Conservation (phyloP, 345 rosid genomes). For the Eucalyptus sp. region DNA sequence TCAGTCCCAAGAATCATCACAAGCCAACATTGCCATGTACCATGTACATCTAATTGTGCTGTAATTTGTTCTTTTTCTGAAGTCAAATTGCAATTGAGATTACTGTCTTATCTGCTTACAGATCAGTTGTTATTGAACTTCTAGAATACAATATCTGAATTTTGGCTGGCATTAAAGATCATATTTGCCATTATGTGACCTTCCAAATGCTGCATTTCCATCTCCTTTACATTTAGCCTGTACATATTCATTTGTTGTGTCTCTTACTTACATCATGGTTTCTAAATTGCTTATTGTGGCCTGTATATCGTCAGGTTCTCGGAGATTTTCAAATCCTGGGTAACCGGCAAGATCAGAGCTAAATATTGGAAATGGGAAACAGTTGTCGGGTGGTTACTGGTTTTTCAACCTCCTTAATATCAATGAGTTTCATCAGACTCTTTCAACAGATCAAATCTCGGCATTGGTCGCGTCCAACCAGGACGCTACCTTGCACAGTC, state of each 20-base stretch:
- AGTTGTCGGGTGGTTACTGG: slow-evolving; percentile 39
- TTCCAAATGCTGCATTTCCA: neutral
- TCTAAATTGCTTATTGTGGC: neutral
- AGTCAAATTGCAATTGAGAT: neutral
- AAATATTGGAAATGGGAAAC: slow-evolving; percentile 43
- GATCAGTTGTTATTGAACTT: neutral
- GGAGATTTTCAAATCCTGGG: slow-evolving; percentile 24
- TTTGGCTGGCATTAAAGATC: neutral
- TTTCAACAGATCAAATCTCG: slow-evolving; percentile 26
- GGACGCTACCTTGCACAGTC: neutral
- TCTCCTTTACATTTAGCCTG: neutral
- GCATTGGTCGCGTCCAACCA: neutral
- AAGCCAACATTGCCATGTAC: neutral
- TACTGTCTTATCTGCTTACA: neutral
- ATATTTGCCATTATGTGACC: neutral
- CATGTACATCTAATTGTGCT: neutral
- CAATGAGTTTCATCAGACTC: slow-evolving; percentile 26
- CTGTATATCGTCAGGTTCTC: slow-evolving; percentile 14
- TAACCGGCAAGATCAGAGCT: slow-evolving; percentile 9
- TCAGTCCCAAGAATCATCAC: neutral
- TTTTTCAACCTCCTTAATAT: slow-evolving; percentile 40
- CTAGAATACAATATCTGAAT: neutral
- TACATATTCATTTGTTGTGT: neutral
- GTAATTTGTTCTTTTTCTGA: neutral
- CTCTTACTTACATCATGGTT: neutral